A percentile compares a stretch with the other conserved stretches of the same genome.
Evolutionary conservation across 352 stramenopile genomes (phyloP).

Genomic region (Globisporangium echinulatum): DNA sequence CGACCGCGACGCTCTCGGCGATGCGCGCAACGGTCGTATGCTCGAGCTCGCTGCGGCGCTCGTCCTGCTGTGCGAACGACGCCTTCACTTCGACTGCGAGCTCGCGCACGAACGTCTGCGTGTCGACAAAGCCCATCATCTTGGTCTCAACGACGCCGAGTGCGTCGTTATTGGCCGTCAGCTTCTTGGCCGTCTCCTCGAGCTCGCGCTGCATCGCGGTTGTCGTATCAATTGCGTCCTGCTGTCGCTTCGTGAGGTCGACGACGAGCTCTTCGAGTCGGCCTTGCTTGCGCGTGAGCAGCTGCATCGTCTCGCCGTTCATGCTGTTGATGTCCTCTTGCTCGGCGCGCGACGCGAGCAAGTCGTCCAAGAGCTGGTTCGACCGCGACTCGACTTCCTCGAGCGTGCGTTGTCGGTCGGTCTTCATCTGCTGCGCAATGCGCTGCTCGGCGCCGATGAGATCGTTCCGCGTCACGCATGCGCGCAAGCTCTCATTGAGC

Average conservation of each 20-base stretch:
- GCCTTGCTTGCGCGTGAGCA: constrained; percentile 41
- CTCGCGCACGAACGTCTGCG: constrained; percentile 34
- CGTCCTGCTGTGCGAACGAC: constrained; percentile 29
- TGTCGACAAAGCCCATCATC: constrained; percentile 48
- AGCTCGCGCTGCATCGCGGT: constrained; percentile 40
- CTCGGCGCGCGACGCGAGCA: constrained; percentile 49
- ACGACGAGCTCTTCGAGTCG: constrained; percentile 50
- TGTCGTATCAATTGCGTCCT: constrained; percentile 23
- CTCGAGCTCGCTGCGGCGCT: constrained; percentile 46
- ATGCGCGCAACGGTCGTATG: constrained; percentile 47
- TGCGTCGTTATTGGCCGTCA: constrained; percentile 30
- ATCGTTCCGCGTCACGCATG: constrained; percentile 74
- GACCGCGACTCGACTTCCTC: constrained; percentile 52
- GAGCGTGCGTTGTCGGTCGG: constrained; percentile 43
- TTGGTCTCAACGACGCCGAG: constrained; percentile 48
- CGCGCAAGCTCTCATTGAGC: constrained; percentile 64
- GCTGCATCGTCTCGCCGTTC: constrained; percentile 57
- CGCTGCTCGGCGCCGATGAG: constrained; percentile 69
- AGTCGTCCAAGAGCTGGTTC: constrained; percentile 62
- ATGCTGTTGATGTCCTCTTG: constrained; percentile 83
- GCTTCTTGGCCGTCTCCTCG: constrained; percentile 46
- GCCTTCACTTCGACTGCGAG: constrained; percentile 36
- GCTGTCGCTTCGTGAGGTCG: constrained; percentile 45
- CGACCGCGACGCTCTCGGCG: constrained; percentile 34
- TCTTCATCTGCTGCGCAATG: constrained; percentile 72